Evolutionary conservation across 768 basidiomycete species (phyloP).

Genomic region (Tylopilus vinaceipallidus): DNA sequence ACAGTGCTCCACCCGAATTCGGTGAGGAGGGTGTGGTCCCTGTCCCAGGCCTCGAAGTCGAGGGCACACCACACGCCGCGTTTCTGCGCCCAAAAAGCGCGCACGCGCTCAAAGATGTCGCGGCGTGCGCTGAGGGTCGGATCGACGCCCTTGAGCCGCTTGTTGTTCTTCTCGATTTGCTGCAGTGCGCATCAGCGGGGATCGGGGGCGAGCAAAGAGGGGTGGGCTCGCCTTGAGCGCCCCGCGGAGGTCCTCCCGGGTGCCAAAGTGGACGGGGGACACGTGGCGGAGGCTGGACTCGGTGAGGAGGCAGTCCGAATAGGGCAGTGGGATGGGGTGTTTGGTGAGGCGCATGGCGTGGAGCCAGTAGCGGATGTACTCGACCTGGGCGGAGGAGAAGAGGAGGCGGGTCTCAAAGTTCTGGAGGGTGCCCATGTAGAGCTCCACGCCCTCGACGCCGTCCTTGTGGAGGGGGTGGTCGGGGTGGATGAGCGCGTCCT

Average conservation of each 20-base stretch:
- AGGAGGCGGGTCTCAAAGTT: slow-evolving; percentile 77
- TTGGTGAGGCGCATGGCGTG: slow-evolving; percentile 69
- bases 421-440: slow-evolving; percentile 73
- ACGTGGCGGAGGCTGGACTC: slow-evolving; percentile 55
- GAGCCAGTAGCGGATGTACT: slow-evolving; percentile 84
- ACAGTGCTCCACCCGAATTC: slow-evolving; percentile 79
- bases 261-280: slow-evolving; percentile 54
- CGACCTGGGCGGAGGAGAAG: slow-evolving; percentile 81
- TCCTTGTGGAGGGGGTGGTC: slow-evolving; percentile 70
- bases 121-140: slow-evolving; percentile 55
- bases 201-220: not conserved
- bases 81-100: slow-evolving; percentile 59
- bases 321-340: slow-evolving; percentile 66
- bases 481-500: slow-evolving; percentile 65
- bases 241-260: slow-evolving; percentile 52
- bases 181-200: slow-evolving; percentile 28
- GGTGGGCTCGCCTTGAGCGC: slow-evolving; percentile 52
- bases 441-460: slow-evolving; percentile 62
- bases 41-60: slow-evolving; percentile 86
- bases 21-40: slow-evolving; percentile 67
- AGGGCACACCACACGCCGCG: slow-evolving; percentile 73
- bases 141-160: slow-evolving; percentile 65
- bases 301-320: slow-evolving; percentile 72
- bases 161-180: slow-evolving; percentile 81
- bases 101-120: slow-evolving; percentile 64